Conservation (phyloP, 2,329 filamentous ascomycete species). For the Xylogone sp. region DNA sequence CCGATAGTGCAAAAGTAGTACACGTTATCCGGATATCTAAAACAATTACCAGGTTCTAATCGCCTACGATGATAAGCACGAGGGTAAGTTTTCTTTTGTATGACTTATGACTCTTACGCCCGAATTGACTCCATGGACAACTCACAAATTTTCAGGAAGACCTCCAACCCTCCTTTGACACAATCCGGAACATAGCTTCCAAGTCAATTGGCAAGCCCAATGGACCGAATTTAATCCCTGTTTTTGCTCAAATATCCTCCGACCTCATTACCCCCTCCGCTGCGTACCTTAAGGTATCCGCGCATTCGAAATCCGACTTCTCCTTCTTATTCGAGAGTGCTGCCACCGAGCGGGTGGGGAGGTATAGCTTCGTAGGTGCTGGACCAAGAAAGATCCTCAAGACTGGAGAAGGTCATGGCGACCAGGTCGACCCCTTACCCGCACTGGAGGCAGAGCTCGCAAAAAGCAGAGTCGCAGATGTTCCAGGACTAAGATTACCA, state of each 20-base stretch:
- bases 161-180: conserved; percentile 58
- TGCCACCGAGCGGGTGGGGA: conserved; percentile 86
- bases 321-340: conserved; percentile 97
- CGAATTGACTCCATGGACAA: conserved; percentile 3
- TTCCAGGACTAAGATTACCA: conserved; percentile 79
- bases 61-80: conserved; percentile 21
- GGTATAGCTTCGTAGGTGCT: conserved; percentile 93
- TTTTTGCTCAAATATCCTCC: conserved; percentile 82
- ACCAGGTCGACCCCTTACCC: conserved; percentile 79
- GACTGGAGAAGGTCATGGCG: conserved; percentile 84
- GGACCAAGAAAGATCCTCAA: conserved; percentile 76
- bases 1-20: no score
- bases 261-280: conserved; percentile 93
- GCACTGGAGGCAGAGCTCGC: conserved; percentile 77
- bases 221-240: conserved; percentile 71
- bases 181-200: conserved; percentile 52
- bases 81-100: conserved; percentile 17
- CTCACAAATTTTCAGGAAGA: conserved; percentile 34
- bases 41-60: background rate
- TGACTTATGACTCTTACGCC: conserved; percentile 20
- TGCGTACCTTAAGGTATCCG: conserved; percentile 87
- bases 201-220: conserved; percentile 46
- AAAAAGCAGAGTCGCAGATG: conserved; percentile 72
- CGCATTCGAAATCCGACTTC: conserved; percentile 69
- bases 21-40: no score